Conservation (phyloP, 106 monocot species). For the Amphibolis antarctica region DNA sequence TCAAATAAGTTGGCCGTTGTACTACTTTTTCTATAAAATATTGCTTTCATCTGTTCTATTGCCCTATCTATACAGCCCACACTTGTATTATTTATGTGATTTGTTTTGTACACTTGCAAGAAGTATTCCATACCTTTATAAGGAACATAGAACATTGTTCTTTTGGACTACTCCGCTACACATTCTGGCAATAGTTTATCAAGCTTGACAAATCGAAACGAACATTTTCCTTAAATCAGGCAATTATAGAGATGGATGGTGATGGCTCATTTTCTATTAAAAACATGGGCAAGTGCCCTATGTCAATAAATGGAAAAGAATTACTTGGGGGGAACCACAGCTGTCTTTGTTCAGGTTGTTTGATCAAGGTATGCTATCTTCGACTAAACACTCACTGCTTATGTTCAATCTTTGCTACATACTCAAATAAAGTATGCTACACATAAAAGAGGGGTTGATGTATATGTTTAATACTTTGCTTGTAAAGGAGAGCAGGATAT, state of each 20-base stretch:
- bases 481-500: not conserved
- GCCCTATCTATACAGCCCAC: too few species aligned
- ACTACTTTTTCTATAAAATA: too few species aligned
- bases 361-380: constrained; percentile 3
- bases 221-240: not conserved
- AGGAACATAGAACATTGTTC: too few species aligned
- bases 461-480: not conserved
- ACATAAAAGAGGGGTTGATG: not conserved
- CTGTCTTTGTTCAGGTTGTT: constrained; percentile 4
- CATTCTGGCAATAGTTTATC: too few species aligned
- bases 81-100: too few species aligned
- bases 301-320: constrained; percentile 5
- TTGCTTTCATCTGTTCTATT: too few species aligned
- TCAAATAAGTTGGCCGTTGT: too few species aligned
- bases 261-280: constrained; percentile 4
- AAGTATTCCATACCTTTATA: too few species aligned
- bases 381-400: not conserved
- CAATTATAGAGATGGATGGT: constrained; percentile 8
- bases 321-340: not conserved
- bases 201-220: too few species aligned
- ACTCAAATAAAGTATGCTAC: not conserved
- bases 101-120: too few species aligned
- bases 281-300: constrained; percentile 7
- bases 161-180: too few species aligned
- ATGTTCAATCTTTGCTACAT: not conserved